Percentiles rank a stretch among this genome's conserved stretches.
phyloP scores from a whole-genome alignment of 2,329 filamentous ascomycete species.

The Huntiella bhutanensis region DNA sequence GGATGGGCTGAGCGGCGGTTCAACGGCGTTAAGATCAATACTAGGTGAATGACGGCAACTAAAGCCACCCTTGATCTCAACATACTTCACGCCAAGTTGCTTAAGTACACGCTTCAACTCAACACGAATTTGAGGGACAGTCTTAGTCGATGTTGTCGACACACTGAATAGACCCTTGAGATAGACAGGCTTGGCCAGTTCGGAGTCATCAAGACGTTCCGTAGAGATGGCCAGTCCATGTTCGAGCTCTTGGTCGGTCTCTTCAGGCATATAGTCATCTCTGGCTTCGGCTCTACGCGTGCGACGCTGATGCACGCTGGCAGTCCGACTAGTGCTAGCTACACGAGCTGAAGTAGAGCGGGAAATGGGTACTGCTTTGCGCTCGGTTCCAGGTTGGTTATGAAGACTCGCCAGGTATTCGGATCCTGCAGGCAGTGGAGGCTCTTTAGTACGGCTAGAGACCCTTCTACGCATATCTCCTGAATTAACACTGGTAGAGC shows the following conservation, averaged over 20 bases:
- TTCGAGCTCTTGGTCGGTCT: constrained; percentile 58
- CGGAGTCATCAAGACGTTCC: constrained; percentile 45
- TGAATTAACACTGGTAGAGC: constrained; percentile 83
- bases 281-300: constrained; percentile 46
- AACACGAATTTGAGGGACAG: constrained; percentile 62
- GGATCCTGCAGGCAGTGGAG: constrained; percentile 27
- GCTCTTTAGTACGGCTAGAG: constrained; percentile 33
- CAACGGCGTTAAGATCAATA: constrained; percentile 61
- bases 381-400: constrained; percentile 46
- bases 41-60: constrained; percentile 74
- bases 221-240: constrained; percentile 37
- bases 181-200: constrained; percentile 82
- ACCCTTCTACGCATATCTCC: constrained; percentile 55
- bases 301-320: constrained; percentile 79
- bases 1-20: constrained; percentile 36
- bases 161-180: constrained; percentile 95
- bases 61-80: constrained; percentile 86
- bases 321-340: constrained; percentile 69
- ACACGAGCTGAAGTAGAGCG: constrained; percentile 51
- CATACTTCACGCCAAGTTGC: constrained; percentile 76
- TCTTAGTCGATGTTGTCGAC: constrained; percentile 85
- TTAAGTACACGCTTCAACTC: constrained; percentile 83
- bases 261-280: constrained; percentile 69
- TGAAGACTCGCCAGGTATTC: constrained; percentile 46
- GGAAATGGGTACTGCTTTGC: constrained; percentile 31